Conservation (phyloP, 2,329 filamentous ascomycete species). For the Elsinoe batatas region DNA sequence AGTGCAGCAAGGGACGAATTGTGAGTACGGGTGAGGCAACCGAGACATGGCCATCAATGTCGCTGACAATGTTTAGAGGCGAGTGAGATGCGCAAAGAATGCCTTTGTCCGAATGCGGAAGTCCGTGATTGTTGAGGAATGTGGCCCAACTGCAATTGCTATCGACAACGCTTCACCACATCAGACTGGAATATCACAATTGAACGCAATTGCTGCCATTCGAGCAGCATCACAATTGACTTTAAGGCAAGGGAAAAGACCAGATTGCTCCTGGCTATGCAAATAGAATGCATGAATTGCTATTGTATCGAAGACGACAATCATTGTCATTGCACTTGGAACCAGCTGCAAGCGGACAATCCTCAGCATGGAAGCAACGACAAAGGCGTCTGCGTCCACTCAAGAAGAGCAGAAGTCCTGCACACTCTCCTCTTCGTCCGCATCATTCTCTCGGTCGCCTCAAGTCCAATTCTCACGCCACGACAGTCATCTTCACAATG, state of each 20-base stretch:
- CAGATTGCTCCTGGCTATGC: neutral
- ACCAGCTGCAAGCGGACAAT: neutral
- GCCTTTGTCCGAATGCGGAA: constrained; percentile 8
- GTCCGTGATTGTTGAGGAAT: neutral
- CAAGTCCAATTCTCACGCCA: no score
- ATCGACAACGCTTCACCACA: neutral
- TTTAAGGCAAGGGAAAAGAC: no score
- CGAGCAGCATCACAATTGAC: no score
- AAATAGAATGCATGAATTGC: neutral
- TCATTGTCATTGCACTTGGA: neutral
- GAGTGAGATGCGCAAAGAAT: neutral
- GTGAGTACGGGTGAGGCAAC: constrained; percentile 6
- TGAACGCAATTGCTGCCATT: neutral
- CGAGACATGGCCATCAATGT: neutral
- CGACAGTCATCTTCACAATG: no score
- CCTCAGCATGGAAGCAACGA: neutral
- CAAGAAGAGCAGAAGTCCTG: neutral
- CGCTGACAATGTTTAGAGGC: neutral
- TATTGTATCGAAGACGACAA: neutral
- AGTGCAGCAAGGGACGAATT: constrained; percentile 6
- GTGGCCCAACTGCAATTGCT: neutral
- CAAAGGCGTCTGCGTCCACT: no score
- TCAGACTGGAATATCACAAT: neutral
- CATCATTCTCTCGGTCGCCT: no score
- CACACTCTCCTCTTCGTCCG: neutral